These are phyloP conservation scores for Saccharomycodes ludwigii DNA, from an alignment of 805 yeast genomes.

Conservation along the genomic window DNA sequence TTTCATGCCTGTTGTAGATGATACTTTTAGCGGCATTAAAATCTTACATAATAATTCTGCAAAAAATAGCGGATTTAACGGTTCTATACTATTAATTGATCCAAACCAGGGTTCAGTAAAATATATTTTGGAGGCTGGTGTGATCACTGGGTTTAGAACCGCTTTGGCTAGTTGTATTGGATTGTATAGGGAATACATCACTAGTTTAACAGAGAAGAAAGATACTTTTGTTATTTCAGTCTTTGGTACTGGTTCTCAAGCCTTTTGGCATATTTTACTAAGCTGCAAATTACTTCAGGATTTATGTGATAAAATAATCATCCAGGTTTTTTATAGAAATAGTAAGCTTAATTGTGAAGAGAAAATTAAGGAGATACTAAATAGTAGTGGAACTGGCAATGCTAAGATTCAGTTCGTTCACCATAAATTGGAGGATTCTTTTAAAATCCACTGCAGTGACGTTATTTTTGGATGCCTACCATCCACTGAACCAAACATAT, in stretches of 20 bases:
- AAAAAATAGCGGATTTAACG: constrained; percentile 47
- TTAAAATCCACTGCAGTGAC: constrained; percentile 8
- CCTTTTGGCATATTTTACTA: constrained; percentile 42
- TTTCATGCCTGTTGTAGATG: constrained; percentile 55
- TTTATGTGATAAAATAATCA: constrained; percentile 22
- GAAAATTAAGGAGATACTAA: constrained; percentile 29
- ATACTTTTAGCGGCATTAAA: constrained; percentile 43
- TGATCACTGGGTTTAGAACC: constrained; percentile 55
- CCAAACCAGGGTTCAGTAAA: constrained; percentile 35
- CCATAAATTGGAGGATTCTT: constrained; percentile 16
- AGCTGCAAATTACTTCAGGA: constrained; percentile 3
- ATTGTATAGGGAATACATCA: constrained; percentile 26
- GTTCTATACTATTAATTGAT: constrained; percentile 40
- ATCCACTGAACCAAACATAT: constrained; percentile 36
- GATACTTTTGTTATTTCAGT: constrained; percentile 23
- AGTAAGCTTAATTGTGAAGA: constrained; percentile 33
- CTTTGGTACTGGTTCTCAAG: constrained; percentile 55
- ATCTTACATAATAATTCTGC: constrained; percentile 35
- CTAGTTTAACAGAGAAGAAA: constrained; percentile 10
- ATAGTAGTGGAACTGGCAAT: constrained; percentile 18
- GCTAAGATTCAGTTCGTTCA: constrained; percentile 21
- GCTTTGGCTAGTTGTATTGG: constrained; percentile 45
- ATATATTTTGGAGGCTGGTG: constrained; percentile 46
- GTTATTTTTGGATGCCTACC: constrained; percentile 51
- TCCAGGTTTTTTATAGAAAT: constrained; percentile 26